Evolutionary conservation across 1,284 basidiomycete species (phyloP), one percentile per base, ranked within the genome.

Genomic region (Puccinia hordei): DNA sequence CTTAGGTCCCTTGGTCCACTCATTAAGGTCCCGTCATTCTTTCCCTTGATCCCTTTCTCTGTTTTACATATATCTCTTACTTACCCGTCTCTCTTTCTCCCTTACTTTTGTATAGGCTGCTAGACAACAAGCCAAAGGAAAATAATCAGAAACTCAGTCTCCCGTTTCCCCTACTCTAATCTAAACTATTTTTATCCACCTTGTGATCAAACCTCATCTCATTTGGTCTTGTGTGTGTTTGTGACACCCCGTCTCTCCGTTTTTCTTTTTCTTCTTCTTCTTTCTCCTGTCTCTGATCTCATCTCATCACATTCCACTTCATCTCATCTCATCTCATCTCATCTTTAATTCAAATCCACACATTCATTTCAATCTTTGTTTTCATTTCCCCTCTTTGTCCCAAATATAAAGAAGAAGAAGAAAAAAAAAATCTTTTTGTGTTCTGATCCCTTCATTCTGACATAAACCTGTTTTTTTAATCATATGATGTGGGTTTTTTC

Each of bases 101-200:
- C 19, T 73, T 57, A 9, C 57, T 57, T 15, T 10, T 71, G 1
- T 53, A 30, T 15, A 76, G 74, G 74, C 74, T 27, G 74, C 74
- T 9, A 65, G 74, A 66, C 59, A 76, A 76, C 74, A 76, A 24
- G 55, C 74, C 19, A 76, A 76, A 76, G 55, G 35, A 49, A 76
- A 76, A 76, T 76, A 63, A 76, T 46, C n/a, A n/a, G n/a, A n/a
- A n/a, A 44, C 10, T 49, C 0, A 13, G 27, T 49, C 10, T 22
- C 24, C 17, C 12, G 24, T 44, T n/a, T 68, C n/a, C 19, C 35
- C 44, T 44, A 44, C 35, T 9, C 12, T 53, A 9, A 17, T 69
- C 44, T 49, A n/a, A 12, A 13, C 41, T 46, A 15, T 49, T 49
- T n/a, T 49, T 68, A 8, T 35, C 27, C n/a, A 10, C 19, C 19